phyloP scores from a whole-genome alignment of 1,284 basidiomycete species.

The Cutaneotrichosporon sp. region DNA sequence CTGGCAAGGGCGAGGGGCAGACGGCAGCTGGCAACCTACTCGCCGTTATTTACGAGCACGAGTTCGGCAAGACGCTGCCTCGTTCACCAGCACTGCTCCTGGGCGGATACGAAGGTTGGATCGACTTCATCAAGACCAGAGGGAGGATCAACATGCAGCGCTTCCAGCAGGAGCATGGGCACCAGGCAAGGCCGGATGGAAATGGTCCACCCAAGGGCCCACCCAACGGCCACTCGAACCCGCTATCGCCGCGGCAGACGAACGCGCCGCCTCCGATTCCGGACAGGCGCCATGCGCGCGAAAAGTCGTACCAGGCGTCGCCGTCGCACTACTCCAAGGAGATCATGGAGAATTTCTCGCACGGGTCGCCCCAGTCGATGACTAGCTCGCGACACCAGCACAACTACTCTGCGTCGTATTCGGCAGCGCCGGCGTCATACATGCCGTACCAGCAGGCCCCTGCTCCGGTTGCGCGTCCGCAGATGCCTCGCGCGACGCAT shows the following conservation, averaged over 20 bases:
- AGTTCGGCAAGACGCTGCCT: constrained; percentile 71
- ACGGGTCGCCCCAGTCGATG: constrained; percentile 47
- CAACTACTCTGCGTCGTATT: constrained; percentile 19
- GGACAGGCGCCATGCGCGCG: constrained; percentile 26
- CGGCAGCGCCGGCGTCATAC: neutral
- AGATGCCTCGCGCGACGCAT: constrained; percentile 19
- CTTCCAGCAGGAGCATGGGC: neutral
- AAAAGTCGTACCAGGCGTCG: constrained; percentile 43
- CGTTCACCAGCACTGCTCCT: constrained; percentile 79
- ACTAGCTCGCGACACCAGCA: constrained; percentile 31
- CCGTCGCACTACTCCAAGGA: constrained; percentile 42
- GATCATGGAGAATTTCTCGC: constrained; percentile 46
- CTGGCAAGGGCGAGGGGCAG: constrained; percentile 53
- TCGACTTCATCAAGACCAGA: constrained; percentile 58
- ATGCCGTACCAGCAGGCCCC: constrained; percentile 20
- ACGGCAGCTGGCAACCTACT: constrained; percentile 65
- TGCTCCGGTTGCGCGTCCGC: constrained; percentile 7
- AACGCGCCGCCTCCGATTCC: constrained; percentile 5
- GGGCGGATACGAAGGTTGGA: constrained; percentile 86
- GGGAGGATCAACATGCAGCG: constrained; percentile 8
- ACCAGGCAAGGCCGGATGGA: too few relatives aligned
- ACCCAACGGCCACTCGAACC: constrained; percentile 9
- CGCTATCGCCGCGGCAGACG: neutral
- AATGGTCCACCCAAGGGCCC: too few relatives aligned
- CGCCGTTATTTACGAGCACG: constrained; percentile 69